phyloP scores from a whole-genome alignment of 2,329 filamentous ascomycete genomes.

The Fusarium sp. region DNA sequence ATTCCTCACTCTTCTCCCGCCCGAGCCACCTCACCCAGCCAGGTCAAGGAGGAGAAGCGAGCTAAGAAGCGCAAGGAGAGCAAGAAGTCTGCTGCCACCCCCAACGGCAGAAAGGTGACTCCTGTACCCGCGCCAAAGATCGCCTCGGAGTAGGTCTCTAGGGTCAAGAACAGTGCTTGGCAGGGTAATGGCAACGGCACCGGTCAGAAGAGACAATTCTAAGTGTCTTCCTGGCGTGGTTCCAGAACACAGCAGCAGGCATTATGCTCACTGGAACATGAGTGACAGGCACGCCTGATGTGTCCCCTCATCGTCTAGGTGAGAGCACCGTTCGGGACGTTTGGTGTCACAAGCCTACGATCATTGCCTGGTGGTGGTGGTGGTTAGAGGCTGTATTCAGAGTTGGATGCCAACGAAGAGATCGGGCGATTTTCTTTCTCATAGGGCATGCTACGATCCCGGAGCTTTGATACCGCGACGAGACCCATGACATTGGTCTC shows the following conservation, averaged over 20 bases:
- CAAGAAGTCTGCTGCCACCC: constrained; percentile 35
- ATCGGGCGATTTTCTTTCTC: constrained; percentile 26
- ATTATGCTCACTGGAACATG: background rate
- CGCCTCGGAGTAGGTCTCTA: constrained; percentile 39
- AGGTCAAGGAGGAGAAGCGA: constrained; percentile 46
- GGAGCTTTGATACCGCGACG: constrained; percentile 41
- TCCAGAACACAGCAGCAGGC: background rate
- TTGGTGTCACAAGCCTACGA: background rate
- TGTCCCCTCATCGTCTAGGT: background rate
- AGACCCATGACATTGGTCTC: constrained; percentile 36
- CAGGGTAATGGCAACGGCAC: background rate
- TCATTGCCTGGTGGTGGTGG: too few species aligned
- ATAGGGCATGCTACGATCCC: constrained; percentile 19
- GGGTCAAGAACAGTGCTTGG: constrained; percentile 1
- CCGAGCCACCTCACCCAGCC: constrained; percentile 33
- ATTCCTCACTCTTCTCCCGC: constrained; percentile 48
- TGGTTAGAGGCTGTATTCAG: background rate
- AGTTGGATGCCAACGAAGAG: constrained; percentile 2
- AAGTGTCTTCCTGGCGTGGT: background rate
- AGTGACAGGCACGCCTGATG: background rate
- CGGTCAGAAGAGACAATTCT: background rate
- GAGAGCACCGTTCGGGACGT: background rate
- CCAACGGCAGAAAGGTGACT: constrained; percentile 43
- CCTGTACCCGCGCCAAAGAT: constrained; percentile 43
- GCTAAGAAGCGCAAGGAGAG: constrained; percentile 46